phyloP scores from a whole-genome alignment of 768 basidiomycete species.

The Butyriboletus loyo region DNA sequence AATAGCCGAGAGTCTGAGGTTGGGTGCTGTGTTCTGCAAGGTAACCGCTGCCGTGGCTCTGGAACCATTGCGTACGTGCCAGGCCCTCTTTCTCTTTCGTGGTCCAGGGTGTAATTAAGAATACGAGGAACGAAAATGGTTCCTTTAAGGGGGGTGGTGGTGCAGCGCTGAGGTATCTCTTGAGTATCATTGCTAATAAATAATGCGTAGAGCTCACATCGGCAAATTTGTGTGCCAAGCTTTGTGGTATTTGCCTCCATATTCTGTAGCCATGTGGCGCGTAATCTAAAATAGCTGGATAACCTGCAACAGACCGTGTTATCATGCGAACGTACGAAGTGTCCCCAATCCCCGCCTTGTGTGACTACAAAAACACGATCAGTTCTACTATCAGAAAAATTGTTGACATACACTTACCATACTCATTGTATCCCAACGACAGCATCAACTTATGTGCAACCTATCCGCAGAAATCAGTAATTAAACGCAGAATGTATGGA shows the following conservation, averaged over 20 bases:
- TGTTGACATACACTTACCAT: slow-evolving; percentile 32
- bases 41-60: slow-evolving; percentile 30
- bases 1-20: slow-evolving; percentile 54
- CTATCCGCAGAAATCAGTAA: slow-evolving; percentile 22
- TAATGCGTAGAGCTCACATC: slow-evolving; percentile 29
- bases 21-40: slow-evolving; percentile 35
- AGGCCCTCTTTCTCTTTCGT: slow-evolving; percentile 26
- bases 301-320: background rate
- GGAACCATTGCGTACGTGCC: slow-evolving; percentile 18
- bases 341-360: slow-evolving; percentile 51
- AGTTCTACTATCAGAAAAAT: background rate
- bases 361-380: slow-evolving; percentile 32
- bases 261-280: slow-evolving; percentile 30
- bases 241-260: slow-evolving; percentile 43
- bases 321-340: slow-evolving; percentile 23
- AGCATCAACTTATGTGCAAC: slow-evolving; percentile 50
- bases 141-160: slow-evolving; percentile 21
- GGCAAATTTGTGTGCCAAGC: slow-evolving; percentile 53
- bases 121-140: slow-evolving; percentile 30
- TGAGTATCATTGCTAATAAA: background rate
- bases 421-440: slow-evolving; percentile 45
- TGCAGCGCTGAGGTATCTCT: slow-evolving; percentile 11
- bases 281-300: slow-evolving; percentile 31
- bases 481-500: background rate
- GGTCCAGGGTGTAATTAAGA: slow-evolving; percentile 28